Evolutionary conservation across 371 early-diverging fungal species (phyloP).

Genomic region (Circinella umbellata): DNA sequence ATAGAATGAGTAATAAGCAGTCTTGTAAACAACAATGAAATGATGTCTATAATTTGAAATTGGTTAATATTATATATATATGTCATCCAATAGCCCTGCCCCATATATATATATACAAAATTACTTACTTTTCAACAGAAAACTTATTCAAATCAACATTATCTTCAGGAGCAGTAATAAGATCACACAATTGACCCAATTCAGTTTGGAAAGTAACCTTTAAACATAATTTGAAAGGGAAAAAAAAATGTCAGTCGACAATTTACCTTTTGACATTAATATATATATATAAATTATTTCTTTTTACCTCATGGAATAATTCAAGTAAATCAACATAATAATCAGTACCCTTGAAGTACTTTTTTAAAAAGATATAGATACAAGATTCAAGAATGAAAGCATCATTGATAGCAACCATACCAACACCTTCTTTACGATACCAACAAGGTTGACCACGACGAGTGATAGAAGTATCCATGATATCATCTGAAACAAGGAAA

Average conservation of each 20-base stretch:
- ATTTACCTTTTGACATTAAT: not conserved
- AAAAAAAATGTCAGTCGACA: too few relatives aligned
- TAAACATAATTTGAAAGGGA: too few relatives aligned
- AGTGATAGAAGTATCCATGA: constrained; percentile 96
- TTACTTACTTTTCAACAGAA: constrained; percentile 79
- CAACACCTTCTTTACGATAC: constrained; percentile 86
- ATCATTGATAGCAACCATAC: constrained; percentile 95
- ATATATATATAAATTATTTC: not conserved
- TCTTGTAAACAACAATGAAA: constrained; percentile 97
- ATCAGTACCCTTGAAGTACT: constrained; percentile 82
- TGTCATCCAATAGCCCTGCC: too few relatives aligned
- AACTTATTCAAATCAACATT: constrained; percentile 89
- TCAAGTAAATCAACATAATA: constrained; percentile 92
- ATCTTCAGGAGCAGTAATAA: constrained; percentile 96
- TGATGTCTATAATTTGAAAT: constrained; percentile 61
- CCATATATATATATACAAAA: too few relatives aligned
- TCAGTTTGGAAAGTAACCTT: constrained; percentile 93
- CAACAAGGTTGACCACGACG: constrained; percentile 97
- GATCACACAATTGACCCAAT: constrained; percentile 96
- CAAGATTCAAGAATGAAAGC: constrained; percentile 90
- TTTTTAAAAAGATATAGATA: constrained; percentile 91
- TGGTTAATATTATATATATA: too few relatives aligned
- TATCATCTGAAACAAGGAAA: constrained; percentile 97
- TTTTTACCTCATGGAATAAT: constrained; percentile 86
- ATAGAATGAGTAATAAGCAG: constrained; percentile 99